Evolutionary conservation across 257 asterid species (phyloP).

Genomic region (Paulownia fortunei): DNA sequence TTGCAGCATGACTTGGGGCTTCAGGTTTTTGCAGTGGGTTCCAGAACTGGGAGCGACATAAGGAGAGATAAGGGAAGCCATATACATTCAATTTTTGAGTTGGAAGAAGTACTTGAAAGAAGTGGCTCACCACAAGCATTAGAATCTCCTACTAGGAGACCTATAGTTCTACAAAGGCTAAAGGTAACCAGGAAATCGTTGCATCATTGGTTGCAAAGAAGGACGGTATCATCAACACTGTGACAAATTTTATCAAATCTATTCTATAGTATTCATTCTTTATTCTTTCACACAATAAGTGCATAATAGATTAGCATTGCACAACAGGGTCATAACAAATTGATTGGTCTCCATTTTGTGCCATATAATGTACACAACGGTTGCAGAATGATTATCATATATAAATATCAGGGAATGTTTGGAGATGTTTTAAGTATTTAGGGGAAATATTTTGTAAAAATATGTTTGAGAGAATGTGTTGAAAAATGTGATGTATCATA

Average conservation of each 20-base stretch:
- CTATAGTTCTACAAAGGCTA: slow-evolving; percentile 64
- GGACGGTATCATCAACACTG: slow-evolving; percentile 28
- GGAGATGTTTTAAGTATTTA: too few relatives aligned
- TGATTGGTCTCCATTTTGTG: background rate
- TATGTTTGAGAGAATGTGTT: too few relatives aligned
- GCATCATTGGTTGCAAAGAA: slow-evolving; percentile 68
- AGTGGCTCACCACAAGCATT: slow-evolving; percentile 33
- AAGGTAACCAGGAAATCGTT: slow-evolving; percentile 68
- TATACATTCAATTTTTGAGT: slow-evolving; percentile 18
- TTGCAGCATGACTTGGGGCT: slow-evolving; percentile 78
- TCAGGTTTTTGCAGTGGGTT: slow-evolving; percentile 56
- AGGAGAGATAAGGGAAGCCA: slow-evolving; percentile 31
- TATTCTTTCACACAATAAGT: slow-evolving; percentile 34
- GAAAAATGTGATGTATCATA: too few relatives aligned
- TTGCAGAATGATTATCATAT: slow-evolving; percentile 15
- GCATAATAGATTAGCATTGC: background rate
- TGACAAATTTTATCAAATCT: slow-evolving; percentile 19
- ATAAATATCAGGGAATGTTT: too few relatives aligned
- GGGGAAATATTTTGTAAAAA: too few relatives aligned
- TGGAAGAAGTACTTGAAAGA: slow-evolving; percentile 39
- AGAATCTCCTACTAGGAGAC: slow-evolving; percentile 73
- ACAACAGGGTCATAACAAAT: background rate
- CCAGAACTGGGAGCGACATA: slow-evolving; percentile 33
- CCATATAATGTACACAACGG: too few relatives aligned
- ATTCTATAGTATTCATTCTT: slow-evolving; percentile 32